These are phyloP conservation scores for Coemansia asiatica DNA, from an alignment of 192 early-diverging fungal species.

Conservation along the genomic window DNA sequence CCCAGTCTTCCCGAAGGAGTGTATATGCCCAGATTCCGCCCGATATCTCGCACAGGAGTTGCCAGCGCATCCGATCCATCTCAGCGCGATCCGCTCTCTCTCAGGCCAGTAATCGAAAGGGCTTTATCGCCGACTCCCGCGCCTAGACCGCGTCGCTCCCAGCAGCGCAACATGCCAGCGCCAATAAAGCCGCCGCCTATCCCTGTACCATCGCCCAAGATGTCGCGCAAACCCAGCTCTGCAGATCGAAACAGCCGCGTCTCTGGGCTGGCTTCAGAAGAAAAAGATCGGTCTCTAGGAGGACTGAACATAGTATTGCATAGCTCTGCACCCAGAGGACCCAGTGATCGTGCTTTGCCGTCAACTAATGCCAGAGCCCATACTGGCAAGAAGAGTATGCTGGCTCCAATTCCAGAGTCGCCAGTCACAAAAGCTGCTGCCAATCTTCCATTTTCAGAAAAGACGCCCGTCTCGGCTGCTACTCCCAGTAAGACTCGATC, in stretches of 20 bases:
- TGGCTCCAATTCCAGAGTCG: constrained; percentile 9
- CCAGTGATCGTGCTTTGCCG: background rate
- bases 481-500: background rate
- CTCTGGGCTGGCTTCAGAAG: background rate
- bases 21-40: constrained; percentile 23
- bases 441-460: background rate
- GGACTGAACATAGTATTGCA: constrained; percentile 9
- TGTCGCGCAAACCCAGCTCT: background rate
- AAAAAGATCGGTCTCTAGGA: background rate
- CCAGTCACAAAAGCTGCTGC: background rate
- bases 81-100: background rate
- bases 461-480: background rate
- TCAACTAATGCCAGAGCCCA: background rate
- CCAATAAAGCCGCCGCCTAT: constrained; percentile 18
- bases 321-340: constrained; percentile 4
- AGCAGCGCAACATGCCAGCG: background rate
- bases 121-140: constrained; percentile 15
- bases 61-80: background rate
- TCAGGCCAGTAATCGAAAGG: constrained; percentile 16
- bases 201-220: background rate
- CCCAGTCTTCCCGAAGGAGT: constrained; percentile 34
- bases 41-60: background rate
- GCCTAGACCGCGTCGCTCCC: constrained; percentile 11
- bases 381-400: background rate
- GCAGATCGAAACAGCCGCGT: background rate